Conservation (phyloP, 1,284 basidiomycete species). For the Coniophora puteana region DNA sequence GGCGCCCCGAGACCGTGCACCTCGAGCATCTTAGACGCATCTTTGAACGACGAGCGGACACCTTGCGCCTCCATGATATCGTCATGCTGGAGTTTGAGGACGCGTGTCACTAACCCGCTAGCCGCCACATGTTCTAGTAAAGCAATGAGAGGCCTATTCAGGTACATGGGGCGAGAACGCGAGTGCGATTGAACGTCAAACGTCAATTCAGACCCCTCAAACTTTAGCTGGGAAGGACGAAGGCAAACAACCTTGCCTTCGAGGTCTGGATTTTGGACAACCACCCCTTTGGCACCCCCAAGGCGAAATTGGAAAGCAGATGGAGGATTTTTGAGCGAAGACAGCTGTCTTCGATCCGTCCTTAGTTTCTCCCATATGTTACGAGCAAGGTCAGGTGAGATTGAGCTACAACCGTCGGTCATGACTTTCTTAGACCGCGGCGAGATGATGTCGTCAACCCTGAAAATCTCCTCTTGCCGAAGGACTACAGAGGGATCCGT, state of each 20-base stretch:
- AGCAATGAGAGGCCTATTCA: constrained; percentile 72
- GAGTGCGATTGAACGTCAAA: no score
- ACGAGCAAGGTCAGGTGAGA: constrained; percentile 53
- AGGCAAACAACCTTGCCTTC: constrained; percentile 43
- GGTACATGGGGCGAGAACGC: constrained; percentile 35
- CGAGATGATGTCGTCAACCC: constrained; percentile 40
- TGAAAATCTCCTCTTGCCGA: constrained; percentile 48
- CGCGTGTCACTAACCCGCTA: constrained; percentile 47
- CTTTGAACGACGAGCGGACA: constrained; percentile 29
- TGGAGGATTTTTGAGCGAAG: constrained; percentile 34
- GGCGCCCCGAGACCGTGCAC: constrained; percentile 38
- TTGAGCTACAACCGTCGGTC: constrained; percentile 69
- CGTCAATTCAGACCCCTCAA: constrained; percentile 45
- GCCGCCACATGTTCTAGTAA: constrained; percentile 48
- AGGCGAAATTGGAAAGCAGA: constrained; percentile 58
- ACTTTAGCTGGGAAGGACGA: constrained; percentile 62
- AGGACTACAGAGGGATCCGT: constrained; percentile 57
- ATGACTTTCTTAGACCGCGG: constrained; percentile 43
- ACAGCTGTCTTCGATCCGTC: constrained; percentile 33
- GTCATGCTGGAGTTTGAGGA: constrained; percentile 46
- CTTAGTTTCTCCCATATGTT: constrained; percentile 46
- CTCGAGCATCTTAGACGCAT: constrained; percentile 45
- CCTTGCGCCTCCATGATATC: constrained; percentile 26
- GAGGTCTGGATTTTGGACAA: constrained; percentile 51
- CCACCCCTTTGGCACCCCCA: constrained; percentile 60